Evolutionary conservation across 1,284 basidiomycete genomes (phyloP), one percentile per base, ranked within the genome.

Genomic region (Sporisorium exsertum): DNA sequence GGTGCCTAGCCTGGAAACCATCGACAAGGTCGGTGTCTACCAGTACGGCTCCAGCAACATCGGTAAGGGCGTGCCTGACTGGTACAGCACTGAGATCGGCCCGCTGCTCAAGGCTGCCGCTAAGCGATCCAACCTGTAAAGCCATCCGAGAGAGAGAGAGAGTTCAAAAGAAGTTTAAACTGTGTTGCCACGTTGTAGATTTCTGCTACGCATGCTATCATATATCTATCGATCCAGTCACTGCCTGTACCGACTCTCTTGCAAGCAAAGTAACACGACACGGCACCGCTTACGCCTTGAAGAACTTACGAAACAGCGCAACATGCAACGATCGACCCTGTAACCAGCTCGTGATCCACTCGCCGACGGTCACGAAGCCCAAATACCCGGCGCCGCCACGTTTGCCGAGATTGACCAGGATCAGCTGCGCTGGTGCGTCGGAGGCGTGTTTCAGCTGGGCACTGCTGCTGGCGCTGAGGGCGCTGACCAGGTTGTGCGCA

Each of bases 41-140:
- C 66, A 67, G 58, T 80, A 81, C 58, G 78, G 78, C 10, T 49
- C 46, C 27, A 15, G 16, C 16, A 62, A 74, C 58, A 70, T 66
- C 46, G 81, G 81, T 15, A 82, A 80, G 47, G 66, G 76, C 47
- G 77, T 82, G 18, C 68, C 71, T 9, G 78, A 79, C 42, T 82
- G 76, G 68, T 81, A 79, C 67, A 58, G 42, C 22, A 58, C 57
- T 24, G 73, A 80, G 32, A 72, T 82, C 49, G 69, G 75, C 10
- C 80, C 81, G 2, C 13, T 80, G 72, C 65, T 82, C 18, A 55
- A 53, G 18, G 76, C 72, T 16, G 77, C 79, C 33, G 72, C 67
- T 3, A 52, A 54, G 47, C 47, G 72, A 16, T 60, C 56, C 35
- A 76, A 74, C 54, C 60, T 80, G 6, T 78, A 65, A 15, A 27